A percentile compares a stretch with the other conserved stretches of the same genome.
Evolutionary conservation across 208 protist species (phyloP).

Genomic region (Willaertia magna): DNA sequence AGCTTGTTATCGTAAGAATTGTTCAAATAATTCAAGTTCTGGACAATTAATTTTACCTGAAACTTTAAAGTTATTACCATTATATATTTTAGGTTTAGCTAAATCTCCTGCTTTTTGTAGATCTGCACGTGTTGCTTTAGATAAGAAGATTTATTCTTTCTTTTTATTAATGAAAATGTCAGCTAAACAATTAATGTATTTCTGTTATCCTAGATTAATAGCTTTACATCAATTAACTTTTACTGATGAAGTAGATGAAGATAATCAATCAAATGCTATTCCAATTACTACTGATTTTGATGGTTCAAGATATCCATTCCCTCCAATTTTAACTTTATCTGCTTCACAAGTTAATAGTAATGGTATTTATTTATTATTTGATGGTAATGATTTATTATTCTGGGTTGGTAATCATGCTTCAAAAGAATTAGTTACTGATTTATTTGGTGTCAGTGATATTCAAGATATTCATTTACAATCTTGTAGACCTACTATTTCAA

Average conservation of each 20-base stretch:
- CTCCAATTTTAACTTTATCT: background rate
- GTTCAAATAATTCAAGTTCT: slow-evolving; percentile 25
- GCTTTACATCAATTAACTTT: background rate
- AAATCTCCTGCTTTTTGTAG: background rate
- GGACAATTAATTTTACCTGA: slow-evolving; percentile 70
- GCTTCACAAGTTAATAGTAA: background rate
- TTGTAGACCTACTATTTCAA: background rate
- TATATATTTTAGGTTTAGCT: slow-evolving; percentile 56
- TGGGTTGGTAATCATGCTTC: background rate
- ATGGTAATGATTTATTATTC: background rate
- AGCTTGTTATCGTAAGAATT: slow-evolving; percentile 58
- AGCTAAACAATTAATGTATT: background rate
- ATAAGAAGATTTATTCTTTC: background rate
- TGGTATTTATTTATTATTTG: slow-evolving; percentile 7
- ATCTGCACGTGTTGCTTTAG: background rate
- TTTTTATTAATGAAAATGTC: background rate
- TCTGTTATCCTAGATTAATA: background rate
- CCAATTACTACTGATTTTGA: background rate
- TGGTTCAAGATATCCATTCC: background rate
- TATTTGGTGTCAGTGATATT: background rate
- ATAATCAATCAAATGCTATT: background rate
- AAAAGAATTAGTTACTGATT: background rate
- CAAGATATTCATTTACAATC: background rate
- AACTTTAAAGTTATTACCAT: slow-evolving; percentile 70
- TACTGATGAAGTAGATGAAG: background rate